Base-by-base conservation (phyloP, 345 rosid species). In the Corchorus capsularis region DNA sequence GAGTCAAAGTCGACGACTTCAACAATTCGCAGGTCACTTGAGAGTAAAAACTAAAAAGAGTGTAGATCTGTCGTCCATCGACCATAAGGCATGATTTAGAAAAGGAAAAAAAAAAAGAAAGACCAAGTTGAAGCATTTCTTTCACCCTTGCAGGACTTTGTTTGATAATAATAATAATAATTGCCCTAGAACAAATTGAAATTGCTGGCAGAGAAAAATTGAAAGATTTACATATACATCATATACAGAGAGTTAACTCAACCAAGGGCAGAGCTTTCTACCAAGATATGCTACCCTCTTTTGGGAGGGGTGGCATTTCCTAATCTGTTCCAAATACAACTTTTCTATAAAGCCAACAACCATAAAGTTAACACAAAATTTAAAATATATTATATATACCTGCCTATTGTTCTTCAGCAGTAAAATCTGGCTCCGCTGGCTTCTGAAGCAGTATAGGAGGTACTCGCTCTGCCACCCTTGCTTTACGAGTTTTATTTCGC, bases 371-470 rank as follows among this genome's bases (percentile, higher is more conserved):
- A 19, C 73, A 17, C 16, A 50, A n/a, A n/a, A 10, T 17, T 37
- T 5, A 4, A 37, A 8, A 39, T 6, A 32, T 22, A 27, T 13
- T 3, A 22, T 12, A 9, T 5, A 19, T 59, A 73, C 59, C 60
- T 71, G 63, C 62, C 75, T 73, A 82, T 55, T 75, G 81, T 65
- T 86, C 88, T 69, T 86, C 95, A 32, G 89, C 85, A 41, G 88
- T 86, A 78, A 94, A 92, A 85, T 94, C 97, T 12, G 97, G 98
- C 75, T 94, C 98, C 9, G 98, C 86, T 16, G 97, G 97, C 78
- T 94, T 93, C 84, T 91, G 98, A 73, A 88, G 97, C 63, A 93
- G 79, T 72, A 90, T 83, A 1, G 92, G 94, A 4, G 90, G 88
- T 67, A 89, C 85, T 69, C 98, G 81, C 59, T 94, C 97, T 0